phyloP scores from a whole-genome alignment of 306 rosid genomes.

The Morella rubra region DNA sequence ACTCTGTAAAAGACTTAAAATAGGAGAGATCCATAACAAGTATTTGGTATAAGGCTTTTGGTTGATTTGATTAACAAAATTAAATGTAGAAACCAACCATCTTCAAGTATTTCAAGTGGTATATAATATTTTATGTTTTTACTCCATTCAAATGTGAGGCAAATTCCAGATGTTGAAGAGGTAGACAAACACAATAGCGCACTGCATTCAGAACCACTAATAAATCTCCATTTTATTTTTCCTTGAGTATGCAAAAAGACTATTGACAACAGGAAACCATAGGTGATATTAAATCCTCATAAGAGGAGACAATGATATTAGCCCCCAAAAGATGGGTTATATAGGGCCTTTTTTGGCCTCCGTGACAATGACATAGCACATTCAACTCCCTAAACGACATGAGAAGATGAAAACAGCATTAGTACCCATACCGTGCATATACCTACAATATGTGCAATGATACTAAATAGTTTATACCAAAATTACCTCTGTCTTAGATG shows the following conservation, averaged over 20 bases:
- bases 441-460: background rate
- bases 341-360: background rate
- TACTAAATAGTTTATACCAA: constrained; percentile 1
- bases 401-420: background rate
- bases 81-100: background rate
- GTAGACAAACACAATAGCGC: background rate
- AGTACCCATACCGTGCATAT: background rate
- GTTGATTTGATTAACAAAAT: constrained; percentile 1
- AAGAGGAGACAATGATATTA: too few relatives aligned
- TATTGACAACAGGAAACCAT: background rate
- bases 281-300: background rate
- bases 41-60: constrained; percentile 2
- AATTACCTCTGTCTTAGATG: constrained; percentile 44
- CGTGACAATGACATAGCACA: background rate
- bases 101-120: constrained; percentile 3
- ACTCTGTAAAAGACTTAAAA: background rate
- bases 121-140: background rate
- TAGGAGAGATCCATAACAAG: too few relatives aligned
- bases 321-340: background rate
- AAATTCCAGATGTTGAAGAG: background rate
- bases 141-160: background rate
- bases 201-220: background rate
- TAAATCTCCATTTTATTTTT: background rate
- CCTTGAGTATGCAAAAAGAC: background rate
- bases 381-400: background rate